phyloP scores from a whole-genome alignment of 2,329 filamentous ascomycete genomes.

The Blastomyces percursus region DNA sequence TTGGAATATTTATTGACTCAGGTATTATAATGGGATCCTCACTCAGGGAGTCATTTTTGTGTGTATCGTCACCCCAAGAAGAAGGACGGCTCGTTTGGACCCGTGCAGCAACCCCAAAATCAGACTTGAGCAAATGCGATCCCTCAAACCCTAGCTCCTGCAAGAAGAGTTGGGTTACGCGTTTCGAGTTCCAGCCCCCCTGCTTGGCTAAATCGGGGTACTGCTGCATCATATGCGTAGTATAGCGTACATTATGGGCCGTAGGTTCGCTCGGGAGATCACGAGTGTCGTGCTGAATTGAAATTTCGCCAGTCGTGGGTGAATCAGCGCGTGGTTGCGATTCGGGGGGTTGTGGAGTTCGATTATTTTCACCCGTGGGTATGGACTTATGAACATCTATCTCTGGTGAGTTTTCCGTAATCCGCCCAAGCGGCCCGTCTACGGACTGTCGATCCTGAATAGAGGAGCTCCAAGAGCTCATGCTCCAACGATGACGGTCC shows the following conservation, averaged over 20 bases:
- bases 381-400: slow-evolving; percentile 11
- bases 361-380: not conserved
- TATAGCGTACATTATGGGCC: slow-evolving; percentile 7
- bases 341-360: not conserved
- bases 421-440: slow-evolving; percentile 28
- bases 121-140: slow-evolving; percentile 12
- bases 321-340: not conserved
- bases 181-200: slow-evolving; percentile 44
- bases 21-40: slow-evolving; percentile 28
- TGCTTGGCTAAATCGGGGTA: slow-evolving; percentile 44
- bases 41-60: slow-evolving; percentile 21
- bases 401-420: slow-evolving; percentile 25
- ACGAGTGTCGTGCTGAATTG: not conserved
- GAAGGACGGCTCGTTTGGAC: slow-evolving; percentile 12
- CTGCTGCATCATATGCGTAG: slow-evolving; percentile 18
- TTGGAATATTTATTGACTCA: slow-evolving; percentile 16
- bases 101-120: slow-evolving; percentile 7
- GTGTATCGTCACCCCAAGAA: not conserved
- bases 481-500: slow-evolving; percentile 31
- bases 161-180: slow-evolving; percentile 46
- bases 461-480: slow-evolving; percentile 37
- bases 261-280: not conserved
- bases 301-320: not conserved
- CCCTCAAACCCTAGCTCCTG: slow-evolving; percentile 33
- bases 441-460: slow-evolving; percentile 26